Conservation (phyloP, 352 stramenopile species). For the Pythium coloratum region DNA sequence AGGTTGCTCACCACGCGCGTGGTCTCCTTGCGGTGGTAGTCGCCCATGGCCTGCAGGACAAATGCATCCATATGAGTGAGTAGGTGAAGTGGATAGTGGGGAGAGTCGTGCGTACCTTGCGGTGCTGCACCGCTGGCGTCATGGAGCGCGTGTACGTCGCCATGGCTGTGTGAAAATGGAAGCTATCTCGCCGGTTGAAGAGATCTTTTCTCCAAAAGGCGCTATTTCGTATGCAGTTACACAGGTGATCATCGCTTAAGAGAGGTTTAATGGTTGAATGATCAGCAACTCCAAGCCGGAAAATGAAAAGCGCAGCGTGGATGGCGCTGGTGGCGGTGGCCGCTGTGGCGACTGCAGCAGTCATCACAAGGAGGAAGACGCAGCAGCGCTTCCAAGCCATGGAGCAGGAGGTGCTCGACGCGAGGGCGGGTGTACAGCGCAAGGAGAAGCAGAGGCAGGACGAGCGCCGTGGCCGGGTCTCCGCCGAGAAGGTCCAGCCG, state of each 20-base stretch:
- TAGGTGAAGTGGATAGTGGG: too few species aligned
- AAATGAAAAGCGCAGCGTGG: conserved; percentile 10
- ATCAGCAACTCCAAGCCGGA: neutral
- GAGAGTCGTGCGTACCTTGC: conserved; percentile 33
- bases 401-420: conserved; percentile 25
- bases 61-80: neutral
- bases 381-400: neutral
- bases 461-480: conserved; percentile 61
- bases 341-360: neutral
- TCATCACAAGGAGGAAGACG: neutral
- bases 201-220: conserved; percentile 7
- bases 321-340: conserved; percentile 3
- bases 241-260: neutral
- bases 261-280: neutral
- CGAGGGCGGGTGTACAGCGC: conserved; percentile 31
- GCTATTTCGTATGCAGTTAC: neutral
- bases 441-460: conserved; percentile 58
- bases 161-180: conserved; percentile 30
- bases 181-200: neutral
- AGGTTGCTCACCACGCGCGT: conserved; percentile 12
- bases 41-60: conserved; percentile 20
- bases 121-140: conserved; percentile 58
- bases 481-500: conserved; percentile 50
- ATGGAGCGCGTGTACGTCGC: conserved; percentile 30
- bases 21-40: conserved; percentile 26